Base-by-base conservation (phyloP, 2,329 filamentous ascomycete genomes). In the Fusarium continuum region DNA sequence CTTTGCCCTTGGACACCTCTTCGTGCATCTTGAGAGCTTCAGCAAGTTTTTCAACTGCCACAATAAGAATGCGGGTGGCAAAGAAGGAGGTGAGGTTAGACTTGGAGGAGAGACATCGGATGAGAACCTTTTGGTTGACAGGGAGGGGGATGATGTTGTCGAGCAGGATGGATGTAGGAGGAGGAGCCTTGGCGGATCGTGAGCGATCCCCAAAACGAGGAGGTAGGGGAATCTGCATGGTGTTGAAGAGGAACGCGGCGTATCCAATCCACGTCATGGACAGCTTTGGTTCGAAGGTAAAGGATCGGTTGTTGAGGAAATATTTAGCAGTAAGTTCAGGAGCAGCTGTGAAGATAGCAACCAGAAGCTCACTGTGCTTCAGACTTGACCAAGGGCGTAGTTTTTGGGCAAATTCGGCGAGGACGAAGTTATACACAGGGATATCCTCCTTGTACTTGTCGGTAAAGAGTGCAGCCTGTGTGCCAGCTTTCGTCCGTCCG, bases 231-330 rank as follows among this genome's bases (percentile, higher is more conserved):
- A 96, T 80, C 54, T 89, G 85, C 39, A 97, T 87, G 2, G 89
- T 87, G 59, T 90, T 91, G 75, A 96, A 96, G 6, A 99, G 78
- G 61, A 98, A 92, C 0, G 93, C 88, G 0, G 93, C 92, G 73
- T 96, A 97, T 35, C 94, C 93, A 67, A 98, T 91, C 95, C 95
- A 99, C 0, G 93, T 95, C 38, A 93, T 89, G 4, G 93, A 95
- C 6, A 96, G 83, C 72, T 97, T 98, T 0, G 95, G 93, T 35
- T 98, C 93, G 62, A 96, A 92, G 0, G 89, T 87, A 70, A 98
- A 95, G 49, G 89, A 86, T 58, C 85, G 88, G 72, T 92, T 93
- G 72, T 86, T 88, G 36, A 88, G 82, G 72, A 97, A 98, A 74
- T 96, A 99, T 70, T 93, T 88, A 36, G 92, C 90, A 2, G 96